phyloP scores from a whole-genome alignment of 345 rosid genomes.

The Trapa bicornis region DNA sequence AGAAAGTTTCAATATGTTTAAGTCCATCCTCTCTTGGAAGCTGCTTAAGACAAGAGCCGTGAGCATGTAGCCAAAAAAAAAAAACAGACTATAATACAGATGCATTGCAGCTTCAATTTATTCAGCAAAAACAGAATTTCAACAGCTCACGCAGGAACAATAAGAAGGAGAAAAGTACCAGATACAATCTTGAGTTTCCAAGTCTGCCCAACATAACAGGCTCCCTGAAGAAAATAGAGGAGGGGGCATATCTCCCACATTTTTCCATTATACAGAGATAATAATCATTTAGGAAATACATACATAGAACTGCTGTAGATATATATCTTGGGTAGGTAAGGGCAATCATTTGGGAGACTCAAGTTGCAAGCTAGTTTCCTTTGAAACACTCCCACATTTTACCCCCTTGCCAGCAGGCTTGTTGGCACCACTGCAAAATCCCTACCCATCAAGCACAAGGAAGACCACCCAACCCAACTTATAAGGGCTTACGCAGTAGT shows the following conservation, averaged over 20 bases:
- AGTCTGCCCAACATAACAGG: not conserved
- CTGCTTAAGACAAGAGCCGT: not conserved
- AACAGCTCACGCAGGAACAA: not conserved
- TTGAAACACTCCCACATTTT: not conserved
- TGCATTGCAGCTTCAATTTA: not conserved
- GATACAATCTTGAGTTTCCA: not conserved
- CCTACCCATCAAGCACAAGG: not conserved
- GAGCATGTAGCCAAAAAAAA: not conserved
- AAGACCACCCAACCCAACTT: not conserved
- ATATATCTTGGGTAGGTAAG: not conserved
- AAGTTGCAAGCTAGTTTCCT: conserved; percentile 2
- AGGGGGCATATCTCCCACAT: not conserved
- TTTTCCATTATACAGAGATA: conserved; percentile 1
- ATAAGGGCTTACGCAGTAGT: conserved; percentile 31
- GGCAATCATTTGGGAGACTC: conserved; percentile 4
- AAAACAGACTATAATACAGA: not conserved
- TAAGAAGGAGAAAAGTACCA: not conserved
- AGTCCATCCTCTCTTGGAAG: too few relatives aligned
- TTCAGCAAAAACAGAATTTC: not conserved
- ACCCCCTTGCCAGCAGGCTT: not conserved
- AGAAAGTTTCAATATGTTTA: too few relatives aligned
- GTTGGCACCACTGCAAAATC: not conserved
- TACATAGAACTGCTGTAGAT: not conserved
- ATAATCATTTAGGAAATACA: not conserved
- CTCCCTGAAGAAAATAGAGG: too few relatives aligned